Base-by-base conservation (phyloP, 2,329 filamentous ascomycete species). In the Pseudogymnoascus sp. region DNA sequence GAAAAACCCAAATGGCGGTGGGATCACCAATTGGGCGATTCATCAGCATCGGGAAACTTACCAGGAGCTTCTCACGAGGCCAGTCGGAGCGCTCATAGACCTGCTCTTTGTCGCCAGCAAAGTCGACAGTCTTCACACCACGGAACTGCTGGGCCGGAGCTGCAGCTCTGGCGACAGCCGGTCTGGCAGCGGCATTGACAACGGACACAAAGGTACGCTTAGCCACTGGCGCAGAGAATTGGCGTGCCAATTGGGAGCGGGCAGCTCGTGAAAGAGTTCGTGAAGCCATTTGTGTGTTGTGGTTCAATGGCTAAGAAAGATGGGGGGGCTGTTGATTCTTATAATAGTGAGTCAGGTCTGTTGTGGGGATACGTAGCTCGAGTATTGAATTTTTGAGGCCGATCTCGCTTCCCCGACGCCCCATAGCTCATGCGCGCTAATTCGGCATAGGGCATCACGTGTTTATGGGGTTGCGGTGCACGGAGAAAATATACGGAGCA, bases 31-130 rank as follows among this genome's bases (percentile, higher is more conserved):
- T 59, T 39, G 55, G 25, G 55, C 55, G 1, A 4, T 59, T 59
- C 36, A 18, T 40, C 48, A 37, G 27, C 13, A 48, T 60, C 62
- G 58, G 58, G 61, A 76, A 73, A 85, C 87, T 82, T 80, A 94
- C 90, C 76, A 94, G 82, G 76, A 99, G 91, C 88, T 96, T 97
- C 84, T 97, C 93, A 78, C 89, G 87, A 70, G 94, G 94, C 94
- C 94, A 99, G 83, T 99, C 94, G 76, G 85, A 90, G 81, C 94
- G 92, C 87, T 99, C 94, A 76, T 90, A 97, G 76, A 99, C 94
- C 69, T 87, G 86, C 85, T 99, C 94, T 82, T 95, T 93, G 75
- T 84, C 83, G 73, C 92, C 94, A 70, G 94, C 94, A 78, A 99
- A 99, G 86, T 97, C 92, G 78, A 99, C 93, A 71, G 93, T 97